phyloP scores from a whole-genome alignment of 345 rosid species.

The Eucalyptus globulus region DNA sequence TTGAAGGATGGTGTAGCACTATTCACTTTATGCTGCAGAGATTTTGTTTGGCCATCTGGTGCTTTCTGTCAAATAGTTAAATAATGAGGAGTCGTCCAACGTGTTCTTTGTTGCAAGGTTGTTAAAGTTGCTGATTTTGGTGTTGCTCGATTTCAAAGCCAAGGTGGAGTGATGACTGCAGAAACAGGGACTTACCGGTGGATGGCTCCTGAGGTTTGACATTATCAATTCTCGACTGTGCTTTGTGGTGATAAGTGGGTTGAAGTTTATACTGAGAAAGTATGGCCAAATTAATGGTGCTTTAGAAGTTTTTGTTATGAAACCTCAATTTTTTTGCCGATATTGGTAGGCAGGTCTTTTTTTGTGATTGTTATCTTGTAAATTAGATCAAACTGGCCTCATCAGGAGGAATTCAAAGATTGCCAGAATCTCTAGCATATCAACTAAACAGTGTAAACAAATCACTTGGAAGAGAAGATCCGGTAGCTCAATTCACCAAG shows the following conservation, averaged over 20 bases:
- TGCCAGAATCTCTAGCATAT: background rate
- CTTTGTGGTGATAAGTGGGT: background rate
- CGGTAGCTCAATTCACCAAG: background rate
- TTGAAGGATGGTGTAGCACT: background rate
- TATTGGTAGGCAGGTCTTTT: background rate
- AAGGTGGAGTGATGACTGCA: slow-evolving; percentile 71
- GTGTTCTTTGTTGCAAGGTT: slow-evolving; percentile 28
- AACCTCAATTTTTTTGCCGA: background rate
- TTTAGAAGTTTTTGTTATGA: background rate
- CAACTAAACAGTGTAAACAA: background rate
- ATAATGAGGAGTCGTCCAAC: background rate
- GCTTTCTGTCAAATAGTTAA: background rate
- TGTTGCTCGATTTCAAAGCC: slow-evolving; percentile 59
- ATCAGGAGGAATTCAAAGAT: background rate
- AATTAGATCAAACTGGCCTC: background rate
- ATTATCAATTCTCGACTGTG: background rate
- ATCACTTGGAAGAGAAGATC: background rate
- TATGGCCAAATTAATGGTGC: background rate
- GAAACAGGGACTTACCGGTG: slow-evolving; percentile 83
- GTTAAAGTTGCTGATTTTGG: slow-evolving; percentile 81
- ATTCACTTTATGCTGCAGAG: background rate
- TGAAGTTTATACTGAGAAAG: background rate
- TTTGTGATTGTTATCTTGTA: background rate
- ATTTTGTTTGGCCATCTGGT: background rate
- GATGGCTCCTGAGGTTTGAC: slow-evolving; percentile 85